Evolutionary conservation across 169 alveolate genomes (phyloP).

Genomic region (Plasmodium chabaudi): DNA sequence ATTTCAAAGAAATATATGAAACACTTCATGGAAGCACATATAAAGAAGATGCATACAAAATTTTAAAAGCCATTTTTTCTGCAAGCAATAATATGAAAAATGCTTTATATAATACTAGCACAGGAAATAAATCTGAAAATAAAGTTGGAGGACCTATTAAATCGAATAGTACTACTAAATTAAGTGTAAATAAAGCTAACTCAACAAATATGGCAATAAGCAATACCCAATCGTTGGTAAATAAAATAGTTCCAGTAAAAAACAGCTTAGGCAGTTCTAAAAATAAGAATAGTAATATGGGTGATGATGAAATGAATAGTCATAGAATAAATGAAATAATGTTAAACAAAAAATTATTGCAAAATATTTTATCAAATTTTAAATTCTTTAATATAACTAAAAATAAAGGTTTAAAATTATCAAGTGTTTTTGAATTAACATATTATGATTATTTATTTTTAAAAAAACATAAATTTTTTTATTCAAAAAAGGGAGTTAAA

Average conservation of each 20-base stretch:
- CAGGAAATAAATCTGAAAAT: background rate
- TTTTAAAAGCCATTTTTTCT: constrained; percentile 1
- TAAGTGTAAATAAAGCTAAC: no score
- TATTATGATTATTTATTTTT: constrained; percentile 61
- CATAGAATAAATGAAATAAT: constrained; percentile 9
- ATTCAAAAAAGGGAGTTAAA: constrained; percentile 47
- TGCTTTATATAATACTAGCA: background rate
- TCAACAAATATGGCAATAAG: no score
- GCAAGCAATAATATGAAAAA: background rate
- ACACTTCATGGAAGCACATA: constrained; percentile 20
- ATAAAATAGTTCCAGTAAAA: background rate
- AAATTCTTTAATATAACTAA: constrained; percentile 15
- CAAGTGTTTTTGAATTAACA: constrained; percentile 24
- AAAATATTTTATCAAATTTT: constrained; percentile 37
- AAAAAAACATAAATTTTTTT: constrained; percentile 48
- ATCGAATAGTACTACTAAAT: background rate
- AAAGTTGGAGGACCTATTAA: background rate
- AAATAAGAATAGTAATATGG: background rate
- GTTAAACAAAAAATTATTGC: constrained; percentile 24
- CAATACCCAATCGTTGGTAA: background rate
- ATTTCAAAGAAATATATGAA: constrained; percentile 39
- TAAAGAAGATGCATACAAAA: constrained; percentile 17
- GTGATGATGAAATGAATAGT: background rate
- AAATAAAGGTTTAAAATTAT: constrained; percentile 10
- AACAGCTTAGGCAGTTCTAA: background rate